phyloP scores from a whole-genome alignment of 2,329 filamentous ascomycete species.

The Sclerotinia minor region DNA sequence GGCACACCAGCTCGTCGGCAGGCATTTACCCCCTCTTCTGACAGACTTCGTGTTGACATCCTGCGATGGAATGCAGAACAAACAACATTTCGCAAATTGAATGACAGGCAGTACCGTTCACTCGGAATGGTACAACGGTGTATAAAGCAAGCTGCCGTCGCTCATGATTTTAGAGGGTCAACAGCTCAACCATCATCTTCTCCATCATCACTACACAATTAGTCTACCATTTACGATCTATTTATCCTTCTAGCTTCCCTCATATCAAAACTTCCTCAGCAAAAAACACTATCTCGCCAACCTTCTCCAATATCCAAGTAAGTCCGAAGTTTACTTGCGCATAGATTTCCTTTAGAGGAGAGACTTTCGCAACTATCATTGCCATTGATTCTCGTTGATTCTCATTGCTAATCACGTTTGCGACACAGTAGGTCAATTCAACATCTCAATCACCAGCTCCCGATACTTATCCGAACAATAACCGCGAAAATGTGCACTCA shows the following conservation, averaged over 20 bases:
- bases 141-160: slow-evolving; percentile 40
- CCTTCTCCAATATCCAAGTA: slow-evolving; percentile 18
- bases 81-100: slow-evolving; percentile 39
- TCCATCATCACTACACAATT: slow-evolving; percentile 13
- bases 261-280: slow-evolving; percentile 1
- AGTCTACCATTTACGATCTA: slow-evolving; percentile 15
- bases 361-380: slow-evolving; percentile 12
- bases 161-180: slow-evolving; percentile 30
- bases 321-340: slow-evolving; percentile 11
- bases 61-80: slow-evolving; percentile 34
- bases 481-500: slow-evolving; percentile 21
- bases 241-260: slow-evolving; percentile 16
- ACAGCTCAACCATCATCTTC: slow-evolving; percentile 26
- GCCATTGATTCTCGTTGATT: background rate
- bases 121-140: slow-evolving; percentile 40
- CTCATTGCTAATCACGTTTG: slow-evolving; percentile 7
- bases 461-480: background rate
- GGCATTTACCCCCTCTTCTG: slow-evolving; percentile 29
- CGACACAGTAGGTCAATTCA: slow-evolving; percentile 7
- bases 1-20: slow-evolving; percentile 33
- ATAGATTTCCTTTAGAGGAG: background rate
- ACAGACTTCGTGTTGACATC: slow-evolving; percentile 28
- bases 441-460: slow-evolving; percentile 6
- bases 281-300: background rate
- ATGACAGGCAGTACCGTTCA: slow-evolving; percentile 35